These are phyloP conservation scores for Helianthus tuberosus DNA, from an alignment of 129 eudicot genomes.

Conservation along the genomic window DNA sequence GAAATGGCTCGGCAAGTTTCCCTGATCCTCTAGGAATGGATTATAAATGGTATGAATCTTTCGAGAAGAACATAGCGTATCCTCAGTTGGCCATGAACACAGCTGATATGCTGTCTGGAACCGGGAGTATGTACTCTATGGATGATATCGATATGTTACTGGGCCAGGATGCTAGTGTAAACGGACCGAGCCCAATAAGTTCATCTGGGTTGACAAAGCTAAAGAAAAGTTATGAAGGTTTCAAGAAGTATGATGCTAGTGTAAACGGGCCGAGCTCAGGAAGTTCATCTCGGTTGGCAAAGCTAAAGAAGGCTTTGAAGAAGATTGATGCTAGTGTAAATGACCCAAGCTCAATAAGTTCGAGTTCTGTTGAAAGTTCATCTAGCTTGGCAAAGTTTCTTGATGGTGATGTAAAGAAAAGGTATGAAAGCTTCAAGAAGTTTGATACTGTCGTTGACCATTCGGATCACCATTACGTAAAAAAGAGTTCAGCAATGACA, in stretches of 20 bases:
- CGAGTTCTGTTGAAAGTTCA: not conserved
- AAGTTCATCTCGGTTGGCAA: too few relatives aligned
- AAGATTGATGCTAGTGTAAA: not conserved
- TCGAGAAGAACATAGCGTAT: too few relatives aligned
- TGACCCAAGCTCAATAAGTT: slow-evolving; percentile 10
- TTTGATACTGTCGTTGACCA: slow-evolving; percentile 74
- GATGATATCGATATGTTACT: not conserved
- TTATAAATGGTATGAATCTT: too few relatives aligned
- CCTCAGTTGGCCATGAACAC: too few relatives aligned
- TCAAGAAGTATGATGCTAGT: too few relatives aligned
- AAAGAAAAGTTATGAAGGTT: too few relatives aligned
- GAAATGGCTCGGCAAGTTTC: too few relatives aligned
- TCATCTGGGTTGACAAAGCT: not conserved
- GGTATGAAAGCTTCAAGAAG: slow-evolving; percentile 54
- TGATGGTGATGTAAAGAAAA: slow-evolving; percentile 47
- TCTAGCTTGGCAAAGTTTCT: slow-evolving; percentile 22
- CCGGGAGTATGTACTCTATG: not conserved
- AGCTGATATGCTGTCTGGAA: too few relatives aligned
- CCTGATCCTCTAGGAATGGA: too few relatives aligned
- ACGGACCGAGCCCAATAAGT: slow-evolving; percentile 7
- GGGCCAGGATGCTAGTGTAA: slow-evolving; percentile 3
- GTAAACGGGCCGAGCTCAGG: too few relatives aligned
- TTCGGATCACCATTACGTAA: slow-evolving; percentile 56
- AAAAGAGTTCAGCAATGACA: slow-evolving; percentile 9
- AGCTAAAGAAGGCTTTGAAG: too few relatives aligned